Percentiles rank a stretch among this genome's conserved stretches.
Evolutionary conservation across 352 stramenopile genomes (phyloP).

Genomic region (Phytophthora capsici): DNA sequence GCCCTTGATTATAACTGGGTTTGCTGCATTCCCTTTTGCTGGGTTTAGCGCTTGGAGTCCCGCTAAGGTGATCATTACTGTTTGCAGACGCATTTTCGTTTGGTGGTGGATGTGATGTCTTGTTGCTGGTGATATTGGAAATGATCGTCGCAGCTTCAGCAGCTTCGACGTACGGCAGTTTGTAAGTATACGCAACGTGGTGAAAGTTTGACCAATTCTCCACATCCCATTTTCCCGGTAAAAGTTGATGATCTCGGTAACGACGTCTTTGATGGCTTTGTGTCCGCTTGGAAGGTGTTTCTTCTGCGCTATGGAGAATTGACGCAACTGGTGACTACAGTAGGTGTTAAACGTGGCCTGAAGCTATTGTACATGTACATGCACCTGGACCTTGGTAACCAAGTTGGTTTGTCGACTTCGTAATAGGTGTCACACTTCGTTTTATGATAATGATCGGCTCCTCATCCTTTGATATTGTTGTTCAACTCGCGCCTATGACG

Average conservation of each 20-base stretch:
- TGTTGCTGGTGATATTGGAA: background rate
- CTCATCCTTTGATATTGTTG: no score
- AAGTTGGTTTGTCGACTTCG: no score
- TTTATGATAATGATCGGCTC: no score
- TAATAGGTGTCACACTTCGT: no score
- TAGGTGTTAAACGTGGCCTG: no score
- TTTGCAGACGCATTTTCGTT: background rate
- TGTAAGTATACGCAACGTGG: background rate
- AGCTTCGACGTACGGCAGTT: no score
- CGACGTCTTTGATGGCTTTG: conserved; percentile 1
- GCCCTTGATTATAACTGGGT: conserved; percentile 53
- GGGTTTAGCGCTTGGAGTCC: background rate
- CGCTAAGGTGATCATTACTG: background rate
- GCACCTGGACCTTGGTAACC: no score
- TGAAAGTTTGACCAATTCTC: background rate
- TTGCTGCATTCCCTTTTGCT: background rate
- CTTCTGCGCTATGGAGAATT: background rate
- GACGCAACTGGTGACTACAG: background rate
- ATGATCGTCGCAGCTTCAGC: no score
- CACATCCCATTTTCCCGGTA: conserved; percentile 4
- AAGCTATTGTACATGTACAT: no score
- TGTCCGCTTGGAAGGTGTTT: background rate
- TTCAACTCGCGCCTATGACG: no score
- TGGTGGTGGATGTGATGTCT: background rate
- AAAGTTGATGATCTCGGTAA: conserved; percentile 1